These are phyloP conservation scores for Cyanidiococcus yangmingshanensis DNA, from an alignment of 23 red algal genomes.

Conservation along the genomic window DNA sequence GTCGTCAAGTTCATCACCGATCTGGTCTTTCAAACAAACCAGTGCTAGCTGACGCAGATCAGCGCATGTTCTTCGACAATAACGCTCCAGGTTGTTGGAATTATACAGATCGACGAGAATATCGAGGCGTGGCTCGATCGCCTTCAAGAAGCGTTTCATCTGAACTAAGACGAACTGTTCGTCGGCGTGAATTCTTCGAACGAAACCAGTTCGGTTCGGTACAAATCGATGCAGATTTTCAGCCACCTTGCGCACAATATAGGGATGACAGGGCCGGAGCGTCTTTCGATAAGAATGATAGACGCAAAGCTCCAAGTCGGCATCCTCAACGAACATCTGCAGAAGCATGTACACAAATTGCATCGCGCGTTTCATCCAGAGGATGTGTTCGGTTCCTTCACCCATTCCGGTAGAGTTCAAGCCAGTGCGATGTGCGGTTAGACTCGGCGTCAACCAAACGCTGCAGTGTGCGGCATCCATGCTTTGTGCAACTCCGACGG, in stretches of 20 bases:
- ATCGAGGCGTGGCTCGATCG: slow-evolving; percentile 7
- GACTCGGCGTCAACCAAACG: neutral
- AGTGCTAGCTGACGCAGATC: neutral
- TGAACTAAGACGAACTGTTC: neutral
- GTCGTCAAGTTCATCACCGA: neutral
- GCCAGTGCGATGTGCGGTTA: neutral
- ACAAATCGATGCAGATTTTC: slow-evolving; percentile 10
- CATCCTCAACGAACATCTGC: neutral
- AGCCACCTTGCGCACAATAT: neutral
- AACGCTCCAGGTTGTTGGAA: neutral
- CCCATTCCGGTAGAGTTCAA: neutral
- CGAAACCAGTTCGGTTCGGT: neutral
- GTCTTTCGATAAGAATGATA: slow-evolving; percentile 8
- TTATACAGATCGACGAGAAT: neutral
- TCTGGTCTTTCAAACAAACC: neutral
- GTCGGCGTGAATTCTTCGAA: neutral
- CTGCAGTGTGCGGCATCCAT: slow-evolving; percentile 3
- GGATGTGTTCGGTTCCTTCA: neutral
- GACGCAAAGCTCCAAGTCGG: neutral
- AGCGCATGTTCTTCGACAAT: neutral
- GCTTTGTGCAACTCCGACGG: neutral
- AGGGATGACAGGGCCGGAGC: slow-evolving; percentile 6
- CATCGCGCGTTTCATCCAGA: slow-evolving; percentile 15
- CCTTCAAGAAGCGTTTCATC: neutral
- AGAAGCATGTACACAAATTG: slow-evolving; percentile 15